Base-by-base conservation (phyloP, 2,329 filamentous ascomycete species). In the Ophiocordyceps camponoti-saundersi region DNA sequence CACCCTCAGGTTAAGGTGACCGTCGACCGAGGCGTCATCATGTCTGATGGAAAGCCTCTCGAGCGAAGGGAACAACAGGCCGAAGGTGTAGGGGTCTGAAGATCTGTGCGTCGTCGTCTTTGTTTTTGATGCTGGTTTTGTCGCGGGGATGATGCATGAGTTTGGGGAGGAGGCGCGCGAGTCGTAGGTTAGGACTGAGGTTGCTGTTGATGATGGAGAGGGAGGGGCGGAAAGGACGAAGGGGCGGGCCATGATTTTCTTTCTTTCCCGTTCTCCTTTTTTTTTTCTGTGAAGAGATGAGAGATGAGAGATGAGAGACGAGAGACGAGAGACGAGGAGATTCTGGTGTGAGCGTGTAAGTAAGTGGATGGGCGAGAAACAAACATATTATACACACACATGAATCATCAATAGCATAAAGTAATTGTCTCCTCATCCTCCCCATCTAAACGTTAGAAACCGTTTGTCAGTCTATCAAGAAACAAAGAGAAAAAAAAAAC, bases 1-100 rank as follows among this genome's bases (percentile, higher is more conserved):
- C 49, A 96, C 73, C 30, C 89, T 81, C 48, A 98, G 72, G 60
- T 96, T 96, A 87, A 95, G 93, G 69, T 95, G 95, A 34, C 90
- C 90, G 60, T 98, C 90, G 4, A 81, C 66, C 0, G 88, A 92
- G 44, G 85, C 79, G 63, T 95, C 87, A 60, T 96, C 92, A 60
- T 96, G 90, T 26, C 84, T 79, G 57, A 98, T 87, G 34, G 78
- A 77, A 46, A 96, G 68, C 48, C 85, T 77, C 60, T 87, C 79
- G 53, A 81, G 75, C 10, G 89, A 93, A 12, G 92, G 90, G 61
- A 95, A 98, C 46, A 94, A 75, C 47, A 80, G 74, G 23, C 80
- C 81, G 61, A 96, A 96, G 53, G 89, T 82, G 49, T 81, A 72
- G 3, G 90, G 83, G 1, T 82, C 89, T 2, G 88, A 86, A 12